Evolutionary conservation across 176 grass and related monocot species (phyloP), one percentile per base, ranked within the genome.

Genomic region (Pontederia paniculata): DNA sequence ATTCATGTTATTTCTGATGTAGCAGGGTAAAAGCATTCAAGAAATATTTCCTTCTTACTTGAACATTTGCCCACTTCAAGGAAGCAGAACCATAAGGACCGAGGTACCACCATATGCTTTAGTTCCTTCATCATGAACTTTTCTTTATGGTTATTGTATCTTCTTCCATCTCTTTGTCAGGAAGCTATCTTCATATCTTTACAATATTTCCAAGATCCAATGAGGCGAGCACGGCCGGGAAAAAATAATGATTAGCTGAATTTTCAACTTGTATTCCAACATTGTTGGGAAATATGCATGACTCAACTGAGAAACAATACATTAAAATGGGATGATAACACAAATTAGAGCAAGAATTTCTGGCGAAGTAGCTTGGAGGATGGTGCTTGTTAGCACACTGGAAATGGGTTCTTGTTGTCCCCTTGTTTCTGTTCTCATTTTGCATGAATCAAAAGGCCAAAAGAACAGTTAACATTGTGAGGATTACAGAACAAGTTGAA

Each of bases 21-120:
- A 52, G 15, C 65, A 90, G 93, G 86, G 86, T 42, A 91, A 84
- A 75, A 21, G 25, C 17, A 72, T 74, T 54, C 73, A 60, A 45
- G 93, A 88, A 71, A 65, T 97, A 52, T 97, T 97, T 54, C 20
- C 52, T 48, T 81, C 75, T 57, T 97, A 97, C 79, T 73, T 97
- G 52, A 97, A 97, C 77, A 97, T 77, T 9, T 97, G 93, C 47
- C 93, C 93, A 17, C 76, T 79, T 67, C 93, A 97, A 76, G 93
- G 93, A 70, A 91, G 93, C 65, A 88, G 93, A 88, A 97, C 93
- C 19, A 97, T 97, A 73, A 90, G 93, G 75, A 97, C 93, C 47
- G 93, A 97, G 93, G 93, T 97, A 91, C 28, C 28, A 16, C 37
- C 7, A n/a, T 21, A 56, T 50, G 54, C 44, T 14, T 12, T 22